phyloP scores from a whole-genome alignment of 495 filamentous ascomycete genomes.

The Jackrogersella multiformis region DNA sequence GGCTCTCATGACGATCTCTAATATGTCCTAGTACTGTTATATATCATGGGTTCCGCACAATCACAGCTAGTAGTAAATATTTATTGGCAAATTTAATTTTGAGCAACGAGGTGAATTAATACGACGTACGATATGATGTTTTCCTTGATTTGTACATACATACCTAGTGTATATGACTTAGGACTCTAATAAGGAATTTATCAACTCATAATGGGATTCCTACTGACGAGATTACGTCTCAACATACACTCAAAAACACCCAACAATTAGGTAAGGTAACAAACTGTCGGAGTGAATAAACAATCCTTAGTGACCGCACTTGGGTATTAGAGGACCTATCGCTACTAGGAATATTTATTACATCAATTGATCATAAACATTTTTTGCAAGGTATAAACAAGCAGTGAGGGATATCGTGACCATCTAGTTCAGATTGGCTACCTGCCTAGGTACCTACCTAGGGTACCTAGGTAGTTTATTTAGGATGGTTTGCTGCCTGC shows the following conservation, averaged over 20 bases:
- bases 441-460: no score
- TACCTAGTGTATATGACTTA: no score
- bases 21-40: not conserved
- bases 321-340: not conserved
- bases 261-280: constrained; percentile 1
- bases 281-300: constrained; percentile 20
- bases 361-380: constrained; percentile 19
- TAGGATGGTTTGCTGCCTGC: constrained; percentile 25
- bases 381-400: constrained; percentile 8
- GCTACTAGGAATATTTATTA: constrained; percentile 13
- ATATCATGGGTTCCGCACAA: constrained; percentile 1
- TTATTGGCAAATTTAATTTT: not conserved
- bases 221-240: constrained; percentile 14
- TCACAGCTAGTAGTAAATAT: not conserved
- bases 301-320: constrained; percentile 10
- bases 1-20: constrained; percentile 3
- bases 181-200: no score
- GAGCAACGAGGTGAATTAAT: constrained; percentile 2
- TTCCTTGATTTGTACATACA: no score
- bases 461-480: constrained; percentile 3
- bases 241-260: not conserved
- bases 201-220: constrained; percentile 9
- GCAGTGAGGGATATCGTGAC: constrained; percentile 17
- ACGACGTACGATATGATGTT: no score
- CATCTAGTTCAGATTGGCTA: constrained; percentile 13